Evolutionary conservation across 257 asterid species (phyloP).

Genomic region (Lantana camara): DNA sequence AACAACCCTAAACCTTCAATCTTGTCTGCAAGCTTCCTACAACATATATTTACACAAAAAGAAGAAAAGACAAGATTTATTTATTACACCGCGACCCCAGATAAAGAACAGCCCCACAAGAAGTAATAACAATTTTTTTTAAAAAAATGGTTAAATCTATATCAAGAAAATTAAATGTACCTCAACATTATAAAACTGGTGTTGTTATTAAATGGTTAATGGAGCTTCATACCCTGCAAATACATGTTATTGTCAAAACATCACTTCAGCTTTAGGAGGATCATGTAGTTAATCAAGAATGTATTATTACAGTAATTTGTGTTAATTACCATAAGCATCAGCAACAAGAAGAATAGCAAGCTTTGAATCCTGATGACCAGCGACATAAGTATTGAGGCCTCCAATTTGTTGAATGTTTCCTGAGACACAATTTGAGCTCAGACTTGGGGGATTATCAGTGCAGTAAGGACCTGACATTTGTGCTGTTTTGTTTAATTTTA

Average conservation of each 20-base stretch:
- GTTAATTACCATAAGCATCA: constrained; percentile 59
- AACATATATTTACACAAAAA: no score
- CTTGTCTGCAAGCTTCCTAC: constrained; percentile 72
- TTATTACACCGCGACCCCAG: no score
- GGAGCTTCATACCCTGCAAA: constrained; percentile 73
- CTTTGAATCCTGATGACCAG: constrained; percentile 48
- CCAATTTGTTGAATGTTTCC: constrained; percentile 51
- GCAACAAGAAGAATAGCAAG: constrained; percentile 56
- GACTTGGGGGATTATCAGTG: constrained; percentile 48
- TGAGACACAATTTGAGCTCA: constrained; percentile 38
- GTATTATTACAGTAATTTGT: no score
- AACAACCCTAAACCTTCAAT: constrained; percentile 59
- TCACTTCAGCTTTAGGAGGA: neutral
- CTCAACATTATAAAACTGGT: no score
- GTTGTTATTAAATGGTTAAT: no score
- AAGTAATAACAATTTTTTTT: no score
- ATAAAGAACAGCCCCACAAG: no score
- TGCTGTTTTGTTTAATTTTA: neutral
- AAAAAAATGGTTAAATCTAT: neutral
- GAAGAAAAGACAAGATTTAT: neutral
- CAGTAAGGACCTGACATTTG: constrained; percentile 57
- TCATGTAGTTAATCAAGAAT: no score
- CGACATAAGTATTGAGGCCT: constrained; percentile 50
- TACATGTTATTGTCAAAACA: neutral
- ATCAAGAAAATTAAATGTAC: constrained; percentile 32